Evolutionary conservation across 1,284 basidiomycete genomes (phyloP).

Genomic region (Ceratobasidium sp.): DNA sequence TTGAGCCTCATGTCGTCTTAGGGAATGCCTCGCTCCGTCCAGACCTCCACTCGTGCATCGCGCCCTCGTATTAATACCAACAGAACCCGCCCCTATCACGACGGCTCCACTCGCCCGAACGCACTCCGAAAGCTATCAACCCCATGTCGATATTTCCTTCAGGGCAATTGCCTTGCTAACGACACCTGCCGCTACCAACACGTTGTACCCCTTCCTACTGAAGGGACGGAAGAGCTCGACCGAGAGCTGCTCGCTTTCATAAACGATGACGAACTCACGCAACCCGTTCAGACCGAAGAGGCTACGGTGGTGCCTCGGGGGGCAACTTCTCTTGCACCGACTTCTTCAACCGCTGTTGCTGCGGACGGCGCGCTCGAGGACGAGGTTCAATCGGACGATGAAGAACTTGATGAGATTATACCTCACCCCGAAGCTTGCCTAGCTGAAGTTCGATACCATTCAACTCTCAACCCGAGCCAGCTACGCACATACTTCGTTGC

Average conservation of each 20-base stretch:
- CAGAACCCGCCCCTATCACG: slow-evolving; percentile 41
- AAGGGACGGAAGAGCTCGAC: slow-evolving; percentile 30
- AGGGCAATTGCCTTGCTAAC: slow-evolving; percentile 30
- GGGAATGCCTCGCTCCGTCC: slow-evolving; percentile 25
- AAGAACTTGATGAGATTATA: slow-evolving; percentile 37
- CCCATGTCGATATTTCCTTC: slow-evolving; percentile 34
- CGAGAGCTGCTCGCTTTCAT: slow-evolving; percentile 36
- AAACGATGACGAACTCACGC: neutral
- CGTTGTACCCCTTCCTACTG: neutral
- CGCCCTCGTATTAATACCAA: slow-evolving; percentile 34
- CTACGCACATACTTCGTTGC: slow-evolving; percentile 38
- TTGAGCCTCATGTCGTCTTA: neutral
- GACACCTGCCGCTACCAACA: slow-evolving; percentile 39
- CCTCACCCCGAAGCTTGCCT: slow-evolving; percentile 13
- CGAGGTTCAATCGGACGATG: slow-evolving; percentile 36
- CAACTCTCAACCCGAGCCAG: slow-evolving; percentile 6
- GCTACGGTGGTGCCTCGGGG: neutral
- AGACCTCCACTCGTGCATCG: slow-evolving; percentile 18
- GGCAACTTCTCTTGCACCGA: neutral
- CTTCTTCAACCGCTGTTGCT: neutral
- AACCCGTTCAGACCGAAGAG: neutral
- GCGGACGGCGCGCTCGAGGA: neutral
- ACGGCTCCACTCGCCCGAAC: slow-evolving; percentile 15
- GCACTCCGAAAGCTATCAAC: slow-evolving; percentile 12
- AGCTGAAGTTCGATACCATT: slow-evolving; percentile 29